Percentiles rank a stretch among this genome's conserved stretches.
Evolutionary conservation across 1,284 basidiomycete genomes (phyloP).

Genomic region (Trichosporon sp.): DNA sequence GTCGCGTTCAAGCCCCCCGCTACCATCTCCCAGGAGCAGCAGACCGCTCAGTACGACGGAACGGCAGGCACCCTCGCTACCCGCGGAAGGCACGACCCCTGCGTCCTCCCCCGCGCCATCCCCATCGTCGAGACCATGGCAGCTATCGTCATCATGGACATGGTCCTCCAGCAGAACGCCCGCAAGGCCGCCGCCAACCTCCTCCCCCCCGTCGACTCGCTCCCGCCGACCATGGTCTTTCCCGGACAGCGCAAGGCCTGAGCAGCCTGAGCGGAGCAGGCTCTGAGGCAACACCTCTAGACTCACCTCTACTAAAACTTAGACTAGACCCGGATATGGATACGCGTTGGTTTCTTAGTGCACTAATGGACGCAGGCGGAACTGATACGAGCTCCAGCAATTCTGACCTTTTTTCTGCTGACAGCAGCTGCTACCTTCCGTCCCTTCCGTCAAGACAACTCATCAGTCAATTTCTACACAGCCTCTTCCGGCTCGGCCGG

Average conservation of each 20-base stretch:
- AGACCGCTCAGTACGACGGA: constrained; percentile 89
- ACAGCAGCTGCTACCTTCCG: no score
- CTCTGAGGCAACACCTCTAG: no score
- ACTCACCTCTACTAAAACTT: neutral
- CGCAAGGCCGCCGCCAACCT: constrained; percentile 61
- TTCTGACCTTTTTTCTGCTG: neutral
- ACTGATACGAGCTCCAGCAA: neutral
- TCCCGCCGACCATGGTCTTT: constrained; percentile 68
- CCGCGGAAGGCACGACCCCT: constrained; percentile 91
- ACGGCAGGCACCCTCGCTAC: constrained; percentile 79
- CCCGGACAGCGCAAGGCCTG: constrained; percentile 35
- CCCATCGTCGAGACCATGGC: constrained; percentile 99
- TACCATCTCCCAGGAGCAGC: constrained; percentile 89
- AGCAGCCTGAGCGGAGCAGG: neutral
- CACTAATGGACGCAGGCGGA: neutral
- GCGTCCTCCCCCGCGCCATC: constrained; percentile 92
- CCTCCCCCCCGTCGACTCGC: constrained; percentile 69
- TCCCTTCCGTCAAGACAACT: no score
- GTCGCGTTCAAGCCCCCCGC: constrained; percentile 98
- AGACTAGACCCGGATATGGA: constrained; percentile 4
- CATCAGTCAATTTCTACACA: no score
- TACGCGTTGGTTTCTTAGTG: neutral
- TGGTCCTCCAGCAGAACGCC: constrained; percentile 77
- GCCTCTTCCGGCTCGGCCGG: no score
- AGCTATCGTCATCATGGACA: constrained; percentile 89